Base-by-base conservation (phyloP, 305 asterid genomes). In the Fraxinus dipetala region DNA sequence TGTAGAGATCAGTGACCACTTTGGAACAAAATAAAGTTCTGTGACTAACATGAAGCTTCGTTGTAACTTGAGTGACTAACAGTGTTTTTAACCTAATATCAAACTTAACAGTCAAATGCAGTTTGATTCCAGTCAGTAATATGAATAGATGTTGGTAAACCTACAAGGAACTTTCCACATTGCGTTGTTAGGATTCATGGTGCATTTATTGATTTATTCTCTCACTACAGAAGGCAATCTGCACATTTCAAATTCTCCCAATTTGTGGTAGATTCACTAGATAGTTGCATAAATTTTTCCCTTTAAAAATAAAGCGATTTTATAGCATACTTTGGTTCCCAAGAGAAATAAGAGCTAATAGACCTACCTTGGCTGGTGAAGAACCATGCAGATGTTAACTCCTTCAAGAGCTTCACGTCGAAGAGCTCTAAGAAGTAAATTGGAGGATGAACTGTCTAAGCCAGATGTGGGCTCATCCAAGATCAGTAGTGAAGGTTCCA, bases 371-470 rank as follows among this genome's bases (percentile, higher is more conserved):
- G 99, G 99, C 87, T 96, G 99, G 91, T 96, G 99, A 90, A 96
- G 95, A 80, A 96, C 99, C 99, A 96, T 96, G 90, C 98, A 92
- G 78, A 96, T 88, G 85, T 91, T 94, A 78, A 96, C 99, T 75
- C 99, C 99, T 91, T 96, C 99, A 82, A 94, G 95, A 86, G 99
- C 95, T 90, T 96, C 99, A n/a, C 99, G 97, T 81, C 96, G 87
- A 82, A 96, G 99, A 85, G 99, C 99, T 89, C 85, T 91, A 79
- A 96, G 93, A 85, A 96, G 99, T 89, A 96, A 91, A 86, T 89
- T 91, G 88, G 99, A 96, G 80, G 99, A 96, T 72, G 99, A 86
- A 87, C 99, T 96, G 86, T 96, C 99, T 84, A 96, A 89, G 82
- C 99, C 99, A 63, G 99, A 94, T 36, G 99, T 96, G 70, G 99